Evolutionary conservation across 176 grass and related monocot genomes (phyloP), one percentile per base, ranked within the genome.

Genomic region (Cenchrus americanus): DNA sequence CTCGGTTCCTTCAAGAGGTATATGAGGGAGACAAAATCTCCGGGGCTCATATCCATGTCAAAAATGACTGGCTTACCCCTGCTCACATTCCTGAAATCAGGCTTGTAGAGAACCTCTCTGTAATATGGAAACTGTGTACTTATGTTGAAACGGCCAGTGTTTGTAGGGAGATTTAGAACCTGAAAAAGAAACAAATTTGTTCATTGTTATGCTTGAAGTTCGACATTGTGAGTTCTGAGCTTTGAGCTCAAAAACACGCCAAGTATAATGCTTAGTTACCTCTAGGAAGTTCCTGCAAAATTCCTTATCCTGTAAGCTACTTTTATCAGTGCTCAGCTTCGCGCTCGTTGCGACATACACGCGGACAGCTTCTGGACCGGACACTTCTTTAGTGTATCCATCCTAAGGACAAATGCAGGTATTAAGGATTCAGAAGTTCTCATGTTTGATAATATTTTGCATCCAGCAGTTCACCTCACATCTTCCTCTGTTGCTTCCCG

Each of bases 41-140:
- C 96, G 52, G 96, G 85, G 71, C 96, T 96, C 96, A 99, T 94
- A 80, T 96, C 96, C 91, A 99, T 96, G 65, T 96, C 91, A 58
- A 99, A 96, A 77, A 99, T 49, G 24, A 96, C 77, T 44, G 93
- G 83, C 78, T 75, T 92, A 37, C 87, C 93, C 82, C 30, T 82
- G 3, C 40, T 84, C 34, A 43, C 32, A 12, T 92, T 94, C 1
- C 75, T 49, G 70, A 87, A 87, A 84, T 89, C 43, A 9, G 89
- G 89, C 27, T 87, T 85, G 54, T 96, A 92, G 46, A 94, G 60
- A 44, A 86, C 86, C 41, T 99, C 87, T 75, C 63, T 94, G 69
- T 95, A 92, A 77, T 89, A 87, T 27, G 91, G 93, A 51, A 99
- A 99, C 42, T 96, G 91, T 55, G 83, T 92, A 4, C 59, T 87